Evolutionary conservation across 2,329 filamentous ascomycete species (phyloP), one percentile per base, ranked within the genome.

Genomic region (Diaporthe australafricana): DNA sequence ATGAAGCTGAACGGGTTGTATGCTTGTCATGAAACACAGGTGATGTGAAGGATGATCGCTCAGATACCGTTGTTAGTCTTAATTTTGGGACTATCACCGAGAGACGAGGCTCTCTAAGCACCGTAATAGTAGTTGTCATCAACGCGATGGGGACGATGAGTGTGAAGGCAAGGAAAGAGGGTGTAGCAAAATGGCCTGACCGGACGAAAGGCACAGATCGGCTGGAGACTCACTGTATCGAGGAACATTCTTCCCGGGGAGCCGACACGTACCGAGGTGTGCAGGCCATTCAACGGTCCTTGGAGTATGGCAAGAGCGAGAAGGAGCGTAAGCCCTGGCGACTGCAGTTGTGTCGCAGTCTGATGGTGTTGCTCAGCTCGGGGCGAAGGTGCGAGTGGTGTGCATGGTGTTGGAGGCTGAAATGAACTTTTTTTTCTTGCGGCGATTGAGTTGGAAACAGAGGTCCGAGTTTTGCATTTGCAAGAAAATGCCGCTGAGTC

Each of bases 51-150:
- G 22, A 12, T 79, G 80, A 75, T 79, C 86, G 88, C 89, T 96
- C 94, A 96, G 94, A 96, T 96, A 96, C 94, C 94, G 94, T 96
- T 96, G 93, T 69, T 96, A 96, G 94, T 96, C 93, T 93, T 91
- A 90, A 65, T 83, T 82, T 79, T 87, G 88, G 85, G 85, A 87
- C 89, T 83, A 84, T 87, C 90, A 92, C 83, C 75, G 88, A 89
- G 88, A 85, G 80, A 85, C 83, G 85, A 87, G 85, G 81, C 84
- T 85, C 87, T 88, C 88, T 91, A 86, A 84, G 89, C 86, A 85
- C 87, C 82, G 78, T 76, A 78, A 80, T 78, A 82, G 83, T 81
- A 77, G 82, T 83, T 88, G 87, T 92, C 90, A 92, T 92, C 90
- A 92, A 79, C 80, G 85, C 85, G 83, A 84, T 75, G 60, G 70